Conservation (phyloP, 2,329 filamentous ascomycete genomes). For the Botrytis paeoniae region DNA sequence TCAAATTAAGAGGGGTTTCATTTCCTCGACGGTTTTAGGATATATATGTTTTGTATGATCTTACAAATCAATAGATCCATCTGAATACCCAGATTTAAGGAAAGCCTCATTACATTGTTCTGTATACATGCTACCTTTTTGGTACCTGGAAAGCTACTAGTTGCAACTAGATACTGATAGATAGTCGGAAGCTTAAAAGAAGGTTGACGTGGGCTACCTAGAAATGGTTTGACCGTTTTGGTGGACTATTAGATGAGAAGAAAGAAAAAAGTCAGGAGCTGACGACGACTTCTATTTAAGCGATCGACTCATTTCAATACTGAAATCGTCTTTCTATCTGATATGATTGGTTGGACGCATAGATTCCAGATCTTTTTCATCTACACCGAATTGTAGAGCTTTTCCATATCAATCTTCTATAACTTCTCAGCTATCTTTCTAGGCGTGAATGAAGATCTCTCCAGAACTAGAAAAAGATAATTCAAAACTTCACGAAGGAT, state of each 20-base stretch:
- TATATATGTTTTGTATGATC: not conserved
- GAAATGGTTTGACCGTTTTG: not conserved
- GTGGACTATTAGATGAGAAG: not conserved
- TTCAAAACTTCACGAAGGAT: not conserved
- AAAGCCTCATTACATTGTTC: not conserved
- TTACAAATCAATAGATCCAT: not conserved
- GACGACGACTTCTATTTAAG: conserved; percentile 14
- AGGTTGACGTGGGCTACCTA: not conserved
- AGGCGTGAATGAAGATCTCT: not conserved
- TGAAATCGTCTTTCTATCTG: not conserved
- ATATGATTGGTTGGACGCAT: not conserved
- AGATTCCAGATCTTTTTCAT: not conserved
- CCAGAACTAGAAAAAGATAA: not conserved
- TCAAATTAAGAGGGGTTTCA: not conserved
- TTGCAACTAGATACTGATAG: not conserved
- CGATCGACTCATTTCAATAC: not conserved
- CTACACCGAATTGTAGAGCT: not conserved
- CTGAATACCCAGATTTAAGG: not conserved
- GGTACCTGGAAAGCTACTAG: not conserved
- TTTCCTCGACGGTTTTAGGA: not conserved
- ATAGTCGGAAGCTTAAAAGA: not conserved
- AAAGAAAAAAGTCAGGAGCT: not conserved
- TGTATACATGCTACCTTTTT: not conserved
- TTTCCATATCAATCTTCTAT: not conserved
- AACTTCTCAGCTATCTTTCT: not conserved